A percentile compares a stretch with the other conserved stretches of the same genome.
phyloP scores from a whole-genome alignment of 2,329 filamentous ascomycete genomes.

The Nannizziopsis barbatae region DNA sequence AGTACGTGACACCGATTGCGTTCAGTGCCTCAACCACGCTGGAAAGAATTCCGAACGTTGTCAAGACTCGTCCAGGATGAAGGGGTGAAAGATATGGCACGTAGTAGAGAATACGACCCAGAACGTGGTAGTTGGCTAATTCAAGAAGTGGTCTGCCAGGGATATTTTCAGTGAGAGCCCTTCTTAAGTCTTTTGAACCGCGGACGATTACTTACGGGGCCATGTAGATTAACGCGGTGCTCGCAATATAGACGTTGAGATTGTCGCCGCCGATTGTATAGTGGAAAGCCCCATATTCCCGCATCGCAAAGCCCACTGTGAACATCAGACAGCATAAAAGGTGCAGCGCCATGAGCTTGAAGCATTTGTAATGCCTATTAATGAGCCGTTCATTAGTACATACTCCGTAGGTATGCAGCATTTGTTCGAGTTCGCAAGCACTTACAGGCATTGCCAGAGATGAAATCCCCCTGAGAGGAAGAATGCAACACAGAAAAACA shows the following conservation, averaged over 20 bases:
- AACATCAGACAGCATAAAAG: slow-evolving; percentile 46
- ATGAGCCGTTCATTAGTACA: neutral
- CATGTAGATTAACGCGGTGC: slow-evolving; percentile 31
- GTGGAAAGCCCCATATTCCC: slow-evolving; percentile 44
- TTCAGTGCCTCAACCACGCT: slow-evolving; percentile 41
- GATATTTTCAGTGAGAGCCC: neutral
- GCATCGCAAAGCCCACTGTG: slow-evolving; percentile 44
- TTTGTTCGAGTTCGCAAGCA: slow-evolving; percentile 9
- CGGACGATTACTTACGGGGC: slow-evolving; percentile 23
- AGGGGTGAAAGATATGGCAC: slow-evolving; percentile 48
- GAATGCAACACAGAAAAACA: slow-evolving; percentile 43
- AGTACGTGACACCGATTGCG: slow-evolving; percentile 39
- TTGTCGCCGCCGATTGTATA: slow-evolving; percentile 27
- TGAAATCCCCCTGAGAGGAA: slow-evolving; percentile 38
- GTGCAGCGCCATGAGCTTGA: slow-evolving; percentile 45
- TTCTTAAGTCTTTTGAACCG: neutral
- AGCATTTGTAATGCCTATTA: slow-evolving; percentile 46
- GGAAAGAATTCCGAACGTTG: slow-evolving; percentile 40
- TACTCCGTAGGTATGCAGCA: too few relatives aligned
- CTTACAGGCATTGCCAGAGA: slow-evolving; percentile 47
- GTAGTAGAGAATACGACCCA: slow-evolving; percentile 51
- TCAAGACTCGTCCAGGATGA: slow-evolving; percentile 22
- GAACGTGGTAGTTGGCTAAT: slow-evolving; percentile 51
- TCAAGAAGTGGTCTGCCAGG: slow-evolving; percentile 46
- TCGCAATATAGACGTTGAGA: slow-evolving; percentile 38